These are phyloP conservation scores for Collybiopsis luxurians DNA, from an alignment of 768 basidiomycete species.

Conservation along the genomic window DNA sequence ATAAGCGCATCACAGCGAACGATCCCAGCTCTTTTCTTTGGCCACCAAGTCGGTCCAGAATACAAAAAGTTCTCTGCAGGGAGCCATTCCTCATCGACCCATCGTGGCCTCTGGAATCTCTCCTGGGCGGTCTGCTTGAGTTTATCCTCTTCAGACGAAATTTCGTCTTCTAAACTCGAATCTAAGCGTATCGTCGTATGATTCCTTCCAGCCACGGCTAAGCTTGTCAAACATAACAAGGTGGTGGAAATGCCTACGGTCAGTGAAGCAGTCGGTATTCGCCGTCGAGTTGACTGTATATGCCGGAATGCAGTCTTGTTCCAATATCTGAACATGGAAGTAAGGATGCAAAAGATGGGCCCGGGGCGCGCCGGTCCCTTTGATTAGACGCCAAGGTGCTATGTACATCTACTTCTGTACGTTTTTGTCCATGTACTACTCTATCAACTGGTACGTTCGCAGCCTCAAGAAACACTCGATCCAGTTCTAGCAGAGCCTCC, in stretches of 20 bases:
- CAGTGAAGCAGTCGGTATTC: background rate
- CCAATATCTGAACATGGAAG: background rate
- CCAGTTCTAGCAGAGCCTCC: constrained; percentile 31
- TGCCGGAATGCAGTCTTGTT: background rate
- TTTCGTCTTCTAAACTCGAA: background rate
- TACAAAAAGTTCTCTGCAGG: background rate
- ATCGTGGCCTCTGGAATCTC: background rate
- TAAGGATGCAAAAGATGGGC: no score
- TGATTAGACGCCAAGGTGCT: no score
- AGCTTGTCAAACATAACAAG: constrained; percentile 2
- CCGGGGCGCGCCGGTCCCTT: no score
- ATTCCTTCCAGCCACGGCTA: constrained; percentile 7
- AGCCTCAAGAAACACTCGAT: background rate
- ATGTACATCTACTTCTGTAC: no score
- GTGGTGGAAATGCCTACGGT: constrained; percentile 8
- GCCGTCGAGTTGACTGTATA: background rate
- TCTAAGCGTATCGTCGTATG: background rate
- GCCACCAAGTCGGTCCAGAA: constrained; percentile 1
- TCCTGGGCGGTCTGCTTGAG: background rate
- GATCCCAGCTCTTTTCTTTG: background rate
- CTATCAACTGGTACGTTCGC: background rate
- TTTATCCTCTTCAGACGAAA: background rate
- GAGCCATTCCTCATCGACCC: constrained; percentile 1
- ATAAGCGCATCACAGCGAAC: constrained; percentile 2
- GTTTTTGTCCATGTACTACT: no score